phyloP scores from a whole-genome alignment of 139 green algal genomes.

The Cymbomonas tetramitiformis region DNA sequence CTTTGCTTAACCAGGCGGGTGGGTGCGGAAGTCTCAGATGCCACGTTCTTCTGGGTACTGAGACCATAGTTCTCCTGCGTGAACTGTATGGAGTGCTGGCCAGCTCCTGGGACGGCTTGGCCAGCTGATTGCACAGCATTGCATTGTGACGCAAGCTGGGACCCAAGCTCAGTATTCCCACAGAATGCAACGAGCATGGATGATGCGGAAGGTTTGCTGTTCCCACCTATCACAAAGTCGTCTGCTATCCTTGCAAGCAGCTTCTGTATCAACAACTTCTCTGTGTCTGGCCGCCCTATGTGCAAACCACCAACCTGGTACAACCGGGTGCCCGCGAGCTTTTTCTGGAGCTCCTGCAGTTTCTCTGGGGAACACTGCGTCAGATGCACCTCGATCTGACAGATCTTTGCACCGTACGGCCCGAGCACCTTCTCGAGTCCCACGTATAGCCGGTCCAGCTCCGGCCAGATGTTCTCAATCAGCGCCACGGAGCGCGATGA shows the following conservation, averaged over 20 bases:
- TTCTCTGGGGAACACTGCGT: background rate
- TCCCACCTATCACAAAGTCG: background rate
- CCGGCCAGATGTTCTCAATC: background rate
- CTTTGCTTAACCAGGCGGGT: too few species aligned
- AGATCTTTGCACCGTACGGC: background rate
- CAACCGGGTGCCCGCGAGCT: background rate
- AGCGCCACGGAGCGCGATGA: background rate
- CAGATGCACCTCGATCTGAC: background rate
- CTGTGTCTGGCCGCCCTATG: background rate
- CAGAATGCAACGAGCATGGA: background rate
- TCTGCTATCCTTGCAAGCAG: background rate
- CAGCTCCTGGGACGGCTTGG: background rate
- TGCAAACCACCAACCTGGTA: background rate
- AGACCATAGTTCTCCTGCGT: background rate
- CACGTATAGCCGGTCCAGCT: background rate
- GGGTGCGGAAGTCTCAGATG: too few species aligned
- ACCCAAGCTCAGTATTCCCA: background rate
- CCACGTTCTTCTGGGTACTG: too few species aligned
- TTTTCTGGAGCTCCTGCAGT: background rate
- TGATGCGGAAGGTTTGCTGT: background rate
- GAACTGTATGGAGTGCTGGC: background rate
- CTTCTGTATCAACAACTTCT: background rate
- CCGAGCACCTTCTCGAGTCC: background rate
- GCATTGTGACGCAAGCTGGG: background rate
- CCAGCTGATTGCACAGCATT: background rate